These are phyloP conservation scores for Pholiota adiposa DNA, from an alignment of 1,284 basidiomycete species.

Conservation along the genomic window DNA sequence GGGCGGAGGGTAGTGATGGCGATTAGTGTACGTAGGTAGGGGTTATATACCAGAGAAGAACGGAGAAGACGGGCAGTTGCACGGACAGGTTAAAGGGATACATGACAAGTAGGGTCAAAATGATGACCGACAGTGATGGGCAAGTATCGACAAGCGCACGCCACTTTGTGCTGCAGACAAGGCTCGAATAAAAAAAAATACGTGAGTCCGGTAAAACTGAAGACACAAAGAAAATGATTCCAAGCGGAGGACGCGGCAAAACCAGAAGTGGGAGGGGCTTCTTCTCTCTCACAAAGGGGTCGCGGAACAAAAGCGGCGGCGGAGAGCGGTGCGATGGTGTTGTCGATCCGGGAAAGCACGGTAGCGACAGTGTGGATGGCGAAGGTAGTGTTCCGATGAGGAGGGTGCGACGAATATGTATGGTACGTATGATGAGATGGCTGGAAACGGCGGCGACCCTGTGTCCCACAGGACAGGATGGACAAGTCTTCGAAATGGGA, in stretches of 20 bases:
- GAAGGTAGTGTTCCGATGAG: slow-evolving; percentile 13
- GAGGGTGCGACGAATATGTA: background rate
- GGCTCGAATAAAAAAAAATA: slow-evolving; percentile 19
- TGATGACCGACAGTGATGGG: slow-evolving; percentile 10
- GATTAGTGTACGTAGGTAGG: slow-evolving; percentile 24
- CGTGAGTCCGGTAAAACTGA: slow-evolving; percentile 19
- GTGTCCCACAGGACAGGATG: slow-evolving; percentile 48
- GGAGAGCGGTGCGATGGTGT: background rate
- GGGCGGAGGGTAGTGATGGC: slow-evolving; percentile 17
- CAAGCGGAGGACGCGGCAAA: background rate
- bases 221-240: slow-evolving; percentile 15
- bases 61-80: background rate
- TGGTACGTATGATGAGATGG: slow-evolving; percentile 8
- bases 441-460: slow-evolving; percentile 10
- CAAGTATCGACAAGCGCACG: slow-evolving; percentile 19
- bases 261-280: background rate
- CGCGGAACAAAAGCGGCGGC: background rate
- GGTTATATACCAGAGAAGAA: slow-evolving; percentile 21
- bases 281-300: background rate
- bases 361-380: slow-evolving; percentile 19
- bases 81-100: slow-evolving; percentile 10
- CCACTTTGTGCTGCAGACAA: slow-evolving; percentile 17
- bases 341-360: slow-evolving; percentile 26
- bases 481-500: slow-evolving; percentile 58
- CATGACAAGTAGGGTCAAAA: slow-evolving; percentile 11